phyloP scores from a whole-genome alignment of 2,329 filamentous ascomycete genomes.

The Orbilia blumenaviensis region DNA sequence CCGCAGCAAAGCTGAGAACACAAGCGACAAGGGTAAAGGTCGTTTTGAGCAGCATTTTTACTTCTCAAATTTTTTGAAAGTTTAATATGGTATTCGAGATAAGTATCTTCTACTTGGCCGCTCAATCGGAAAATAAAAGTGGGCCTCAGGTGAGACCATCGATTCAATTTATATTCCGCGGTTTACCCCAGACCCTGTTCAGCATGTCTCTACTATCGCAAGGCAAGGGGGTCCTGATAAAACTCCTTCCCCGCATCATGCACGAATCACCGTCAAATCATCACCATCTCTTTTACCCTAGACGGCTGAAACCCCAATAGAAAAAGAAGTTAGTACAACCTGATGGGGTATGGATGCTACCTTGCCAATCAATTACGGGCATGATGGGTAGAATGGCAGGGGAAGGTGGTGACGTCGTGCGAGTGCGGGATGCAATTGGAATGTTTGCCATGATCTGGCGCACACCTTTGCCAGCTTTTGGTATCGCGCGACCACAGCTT shows the following conservation, averaged over 20 bases:
- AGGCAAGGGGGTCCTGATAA: background rate
- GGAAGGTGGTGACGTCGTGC: constrained; percentile 30
- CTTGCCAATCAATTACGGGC: constrained; percentile 24
- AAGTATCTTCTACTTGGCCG: background rate
- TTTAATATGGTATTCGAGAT: background rate
- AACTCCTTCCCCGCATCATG: background rate
- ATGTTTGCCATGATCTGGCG: constrained; percentile 11
- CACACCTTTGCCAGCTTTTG: background rate
- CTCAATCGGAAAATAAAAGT: background rate
- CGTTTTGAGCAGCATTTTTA: constrained; percentile 2
- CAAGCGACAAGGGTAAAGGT: background rate
- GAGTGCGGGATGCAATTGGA: constrained; percentile 15
- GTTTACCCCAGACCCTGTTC: background rate
- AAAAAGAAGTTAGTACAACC: constrained; percentile 13
- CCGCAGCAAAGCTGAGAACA: background rate
- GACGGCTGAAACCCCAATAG: background rate
- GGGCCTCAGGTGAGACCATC: background rate
- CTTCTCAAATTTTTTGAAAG: background rate
- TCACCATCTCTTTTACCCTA: background rate
- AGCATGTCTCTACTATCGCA: too few species aligned
- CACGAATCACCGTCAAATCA: background rate
- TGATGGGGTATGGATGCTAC: constrained; percentile 39
- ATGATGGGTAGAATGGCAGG: constrained; percentile 3
- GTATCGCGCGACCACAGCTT: background rate
- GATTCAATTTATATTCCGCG: background rate